Percentiles rank a stretch among this genome's conserved stretches.
Evolutionary conservation across 2,329 filamentous ascomycete genomes (phyloP).

Genomic region (Davidsoniella neocaledoniae): DNA sequence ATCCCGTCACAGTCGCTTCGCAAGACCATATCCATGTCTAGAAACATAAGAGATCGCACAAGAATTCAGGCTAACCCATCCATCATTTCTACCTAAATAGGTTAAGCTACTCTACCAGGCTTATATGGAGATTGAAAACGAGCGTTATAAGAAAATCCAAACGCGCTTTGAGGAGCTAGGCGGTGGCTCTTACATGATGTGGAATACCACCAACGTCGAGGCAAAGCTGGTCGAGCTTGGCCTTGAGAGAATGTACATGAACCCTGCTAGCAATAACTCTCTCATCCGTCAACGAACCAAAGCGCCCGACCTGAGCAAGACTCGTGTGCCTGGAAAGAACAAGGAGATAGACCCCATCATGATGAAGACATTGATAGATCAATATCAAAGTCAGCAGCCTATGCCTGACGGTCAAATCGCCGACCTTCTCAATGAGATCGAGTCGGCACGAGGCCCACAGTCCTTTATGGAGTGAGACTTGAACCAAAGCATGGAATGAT

Average conservation of each 20-base stretch:
- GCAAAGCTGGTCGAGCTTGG: conserved; percentile 31
- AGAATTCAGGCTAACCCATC: conserved; percentile 2
- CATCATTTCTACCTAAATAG: conserved; percentile 17
- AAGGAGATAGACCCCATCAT: no score
- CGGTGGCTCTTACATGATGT: conserved; percentile 30
- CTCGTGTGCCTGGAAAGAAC: no score
- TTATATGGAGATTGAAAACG: conserved; percentile 24
- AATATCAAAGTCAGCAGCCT: not conserved
- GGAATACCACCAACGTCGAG: conserved; percentile 33
- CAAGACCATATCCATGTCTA: not conserved
- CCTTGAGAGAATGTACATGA: conserved; percentile 25
- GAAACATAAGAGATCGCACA: no score
- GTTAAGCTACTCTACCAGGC: conserved; percentile 25
- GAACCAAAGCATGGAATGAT: not conserved
- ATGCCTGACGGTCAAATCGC: conserved; percentile 4
- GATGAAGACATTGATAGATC: no score
- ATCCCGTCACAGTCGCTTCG: not conserved
- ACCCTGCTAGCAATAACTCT: not conserved
- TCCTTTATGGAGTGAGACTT: not conserved
- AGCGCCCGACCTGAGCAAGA: conserved; percentile 18
- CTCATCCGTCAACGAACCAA: not conserved
- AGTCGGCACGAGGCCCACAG: not conserved
- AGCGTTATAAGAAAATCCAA: conserved; percentile 26
- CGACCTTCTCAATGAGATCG: conserved; percentile 5
- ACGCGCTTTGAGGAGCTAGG: conserved; percentile 31